Evolutionary conservation across 805 yeast species (phyloP).

Genomic region (Ascoidea rubescens): DNA sequence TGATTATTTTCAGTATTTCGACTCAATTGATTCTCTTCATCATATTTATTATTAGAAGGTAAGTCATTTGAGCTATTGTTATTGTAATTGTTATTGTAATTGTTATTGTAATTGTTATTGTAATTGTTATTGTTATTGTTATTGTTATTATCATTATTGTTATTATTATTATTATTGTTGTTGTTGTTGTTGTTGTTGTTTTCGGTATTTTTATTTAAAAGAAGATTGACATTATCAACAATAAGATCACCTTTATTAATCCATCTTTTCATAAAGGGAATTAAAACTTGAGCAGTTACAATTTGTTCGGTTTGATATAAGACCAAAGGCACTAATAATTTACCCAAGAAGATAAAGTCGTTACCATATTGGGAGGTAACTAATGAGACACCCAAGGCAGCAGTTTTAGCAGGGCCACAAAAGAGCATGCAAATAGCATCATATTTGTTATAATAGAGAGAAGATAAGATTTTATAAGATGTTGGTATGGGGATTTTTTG

Average conservation of each 20-base stretch:
- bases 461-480: conserved; percentile 30
- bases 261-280: conserved; percentile 60
- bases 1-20: too few relatives aligned
- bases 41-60: too few relatives aligned
- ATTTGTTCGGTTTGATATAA: conserved; percentile 84
- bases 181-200: too few relatives aligned
- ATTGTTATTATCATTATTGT: too few relatives aligned
- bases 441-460: conserved; percentile 54
- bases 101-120: too few relatives aligned
- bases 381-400: conserved; percentile 79
- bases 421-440: conserved; percentile 74
- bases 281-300: conserved; percentile 61
- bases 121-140: not conserved
- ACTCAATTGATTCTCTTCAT: too few relatives aligned
- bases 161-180: too few relatives aligned
- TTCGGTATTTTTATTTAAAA: not conserved
- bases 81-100: too few relatives aligned
- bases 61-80: too few relatives aligned
- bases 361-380: conserved; percentile 71
- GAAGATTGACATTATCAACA: too few relatives aligned
- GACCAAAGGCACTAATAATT: conserved; percentile 67
- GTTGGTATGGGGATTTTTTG: not conserved
- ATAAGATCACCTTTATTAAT: conserved; percentile 16
- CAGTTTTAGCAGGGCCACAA: conserved; percentile 90
- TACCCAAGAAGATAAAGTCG: conserved; percentile 46